These are phyloP conservation scores for Penicillium hordei DNA, from an alignment of 2,329 filamentous ascomycete genomes.

Conservation along the genomic window DNA sequence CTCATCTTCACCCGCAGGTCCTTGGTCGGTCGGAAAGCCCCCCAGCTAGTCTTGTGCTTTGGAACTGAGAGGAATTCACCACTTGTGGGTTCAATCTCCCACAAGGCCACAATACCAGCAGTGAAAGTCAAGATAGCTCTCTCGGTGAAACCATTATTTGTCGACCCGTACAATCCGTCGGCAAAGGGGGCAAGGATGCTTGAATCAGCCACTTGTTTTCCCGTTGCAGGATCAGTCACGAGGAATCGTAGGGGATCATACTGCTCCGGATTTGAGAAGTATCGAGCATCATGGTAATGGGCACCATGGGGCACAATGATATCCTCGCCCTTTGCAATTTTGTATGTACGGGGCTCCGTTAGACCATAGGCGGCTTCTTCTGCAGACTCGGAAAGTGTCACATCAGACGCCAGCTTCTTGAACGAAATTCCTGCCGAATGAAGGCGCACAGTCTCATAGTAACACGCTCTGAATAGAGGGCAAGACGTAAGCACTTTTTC, in stretches of 20 bases:
- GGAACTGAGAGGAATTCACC: constrained; percentile 54
- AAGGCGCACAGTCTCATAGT: constrained; percentile 49
- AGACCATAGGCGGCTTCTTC: constrained; percentile 37
- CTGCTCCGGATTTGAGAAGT: constrained; percentile 43
- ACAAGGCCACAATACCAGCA: constrained; percentile 55
- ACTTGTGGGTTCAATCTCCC: constrained; percentile 54
- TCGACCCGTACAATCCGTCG: constrained; percentile 51
- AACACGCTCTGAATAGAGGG: constrained; percentile 48
- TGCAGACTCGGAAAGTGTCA: constrained; percentile 41
- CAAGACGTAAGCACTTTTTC: constrained; percentile 46
- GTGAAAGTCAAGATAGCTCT: constrained; percentile 52
- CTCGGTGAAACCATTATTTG: constrained; percentile 53
- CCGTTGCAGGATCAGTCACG: constrained; percentile 38
- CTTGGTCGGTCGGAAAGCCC: constrained; percentile 51
- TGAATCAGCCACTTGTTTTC: constrained; percentile 37
- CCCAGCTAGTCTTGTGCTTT: constrained; percentile 48
- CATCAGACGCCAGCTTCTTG: constrained; percentile 40
- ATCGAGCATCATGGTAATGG: constrained; percentile 44
- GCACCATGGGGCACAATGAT: constrained; percentile 48
- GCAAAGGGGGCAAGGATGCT: constrained; percentile 51
- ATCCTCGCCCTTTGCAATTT: constrained; percentile 44
- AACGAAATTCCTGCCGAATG: constrained; percentile 46
- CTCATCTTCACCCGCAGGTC: constrained; percentile 58
- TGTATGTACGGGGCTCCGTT: constrained; percentile 38
- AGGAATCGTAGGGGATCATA: constrained; percentile 52